Evolutionary conservation across 139 green algal species (phyloP).

Genomic region (Chlamydomonas schloesseri): DNA sequence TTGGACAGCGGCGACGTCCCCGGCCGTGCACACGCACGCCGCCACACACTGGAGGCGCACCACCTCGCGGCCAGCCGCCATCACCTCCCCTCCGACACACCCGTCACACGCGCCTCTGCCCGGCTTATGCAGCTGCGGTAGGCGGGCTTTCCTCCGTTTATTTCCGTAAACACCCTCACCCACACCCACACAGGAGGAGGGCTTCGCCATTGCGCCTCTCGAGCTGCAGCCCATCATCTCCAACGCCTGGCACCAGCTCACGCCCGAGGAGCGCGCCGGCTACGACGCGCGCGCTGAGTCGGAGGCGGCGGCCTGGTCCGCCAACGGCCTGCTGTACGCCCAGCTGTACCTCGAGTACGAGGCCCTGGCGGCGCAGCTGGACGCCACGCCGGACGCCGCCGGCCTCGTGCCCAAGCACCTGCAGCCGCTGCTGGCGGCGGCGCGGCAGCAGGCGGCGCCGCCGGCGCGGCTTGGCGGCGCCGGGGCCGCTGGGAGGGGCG

Average conservation of each 20-base stretch:
- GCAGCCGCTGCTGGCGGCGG: neutral
- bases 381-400: neutral
- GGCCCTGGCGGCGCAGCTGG: neutral
- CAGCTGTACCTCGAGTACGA: conserved; percentile 37
- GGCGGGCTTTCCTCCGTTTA: too few species aligned
- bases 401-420: conserved; percentile 19
- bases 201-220: conserved; percentile 20
- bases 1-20: too few species aligned
- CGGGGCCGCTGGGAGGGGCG: neutral
- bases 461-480: neutral
- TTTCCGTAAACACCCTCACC: too few species aligned
- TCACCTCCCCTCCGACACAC: too few species aligned
- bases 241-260: conserved; percentile 45
- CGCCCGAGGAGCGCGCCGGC: conserved; percentile 32
- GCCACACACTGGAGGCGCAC: too few species aligned
- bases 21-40: too few species aligned
- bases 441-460: neutral
- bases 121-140: too few species aligned
- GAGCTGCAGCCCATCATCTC: conserved; percentile 40
- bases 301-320: conserved; percentile 1
- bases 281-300: conserved; percentile 26
- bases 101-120: too few species aligned
- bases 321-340: conserved; percentile 10
- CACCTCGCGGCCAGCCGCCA: too few species aligned
- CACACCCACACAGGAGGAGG: conserved; percentile 31